Evolutionary conservation across 2,329 filamentous ascomycete species (phyloP).

Genomic region (Pleurostoma richardsiae): DNA sequence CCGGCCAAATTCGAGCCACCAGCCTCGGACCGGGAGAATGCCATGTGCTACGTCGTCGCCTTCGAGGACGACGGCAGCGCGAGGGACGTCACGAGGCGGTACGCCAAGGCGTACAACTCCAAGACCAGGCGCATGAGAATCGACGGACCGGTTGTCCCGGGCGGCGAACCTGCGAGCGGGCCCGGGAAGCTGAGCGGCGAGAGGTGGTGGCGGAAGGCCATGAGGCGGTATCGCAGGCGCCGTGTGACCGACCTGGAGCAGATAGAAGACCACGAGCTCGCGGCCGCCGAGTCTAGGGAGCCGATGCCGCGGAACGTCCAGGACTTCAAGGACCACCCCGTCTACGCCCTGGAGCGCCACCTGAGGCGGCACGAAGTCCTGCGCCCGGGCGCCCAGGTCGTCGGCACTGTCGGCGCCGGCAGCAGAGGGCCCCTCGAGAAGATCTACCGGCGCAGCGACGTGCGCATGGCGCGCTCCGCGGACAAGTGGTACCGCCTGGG

Average conservation of each 20-base stretch:
- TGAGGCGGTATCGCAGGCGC: conserved; percentile 40
- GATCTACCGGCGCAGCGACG: conserved; percentile 78
- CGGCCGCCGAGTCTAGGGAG: conserved; percentile 67
- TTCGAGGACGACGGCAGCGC: conserved; percentile 77
- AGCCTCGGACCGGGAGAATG: conserved; percentile 68
- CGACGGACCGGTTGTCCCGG: conserved; percentile 48
- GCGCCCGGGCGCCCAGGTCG: conserved; percentile 59
- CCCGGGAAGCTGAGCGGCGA: conserved; percentile 4
- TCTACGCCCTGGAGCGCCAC: conserved; percentile 81
- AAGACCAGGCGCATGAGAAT: conserved; percentile 83
- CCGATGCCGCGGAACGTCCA: conserved; percentile 80
- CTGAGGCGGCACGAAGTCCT: conserved; percentile 80
- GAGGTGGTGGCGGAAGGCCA: conserved; percentile 48
- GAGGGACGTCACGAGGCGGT: conserved; percentile 82
- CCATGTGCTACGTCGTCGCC: conserved; percentile 76
- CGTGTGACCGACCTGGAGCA: conserved; percentile 64
- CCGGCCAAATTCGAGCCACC: conserved; percentile 78
- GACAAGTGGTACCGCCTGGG: conserved; percentile 92
- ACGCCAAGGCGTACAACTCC: conserved; percentile 82
- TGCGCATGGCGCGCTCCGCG: conserved; percentile 69
- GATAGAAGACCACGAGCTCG: conserved; percentile 75
- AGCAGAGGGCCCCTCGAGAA: conserved; percentile 61
- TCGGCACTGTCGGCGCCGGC: conserved; percentile 73
- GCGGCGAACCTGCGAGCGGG: conserved; percentile 23
- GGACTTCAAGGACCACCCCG: conserved; percentile 82